Percentiles rank a stretch among this genome's conserved stretches.
Evolutionary conservation across 2,329 filamentous ascomycete species (phyloP).

Genomic region (Phialocephala subalpina): DNA sequence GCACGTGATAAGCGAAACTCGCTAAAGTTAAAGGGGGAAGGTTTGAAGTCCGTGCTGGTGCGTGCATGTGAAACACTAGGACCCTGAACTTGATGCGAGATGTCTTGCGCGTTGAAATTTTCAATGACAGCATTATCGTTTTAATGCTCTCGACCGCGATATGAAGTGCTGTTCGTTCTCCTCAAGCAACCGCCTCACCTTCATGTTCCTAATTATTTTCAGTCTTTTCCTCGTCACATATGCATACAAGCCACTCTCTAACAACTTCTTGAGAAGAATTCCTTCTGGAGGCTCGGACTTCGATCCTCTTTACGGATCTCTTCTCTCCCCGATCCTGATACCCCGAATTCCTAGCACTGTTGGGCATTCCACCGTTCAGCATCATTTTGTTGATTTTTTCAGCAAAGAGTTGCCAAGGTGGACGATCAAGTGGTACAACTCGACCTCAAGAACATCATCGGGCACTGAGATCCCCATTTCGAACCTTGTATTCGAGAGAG

Average conservation of each 20-base stretch:
- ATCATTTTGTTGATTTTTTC: constrained; percentile 87
- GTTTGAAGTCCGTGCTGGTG: no score
- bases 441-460: constrained; percentile 77
- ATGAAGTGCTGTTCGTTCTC: constrained; percentile 17
- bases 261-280: constrained; percentile 73
- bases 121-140: not conserved
- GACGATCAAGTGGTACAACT: constrained; percentile 84
- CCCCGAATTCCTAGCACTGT: constrained; percentile 86
- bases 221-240: constrained; percentile 7
- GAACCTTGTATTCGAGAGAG: constrained; percentile 83
- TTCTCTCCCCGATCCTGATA: constrained; percentile 84
- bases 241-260: constrained; percentile 60
- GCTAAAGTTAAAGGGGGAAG: no score
- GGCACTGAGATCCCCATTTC: constrained; percentile 79
- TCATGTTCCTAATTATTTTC: constrained; percentile 10
- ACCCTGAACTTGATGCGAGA: not conserved
- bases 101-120: not conserved
- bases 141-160: not conserved
- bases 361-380: constrained; percentile 73
- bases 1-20: no score
- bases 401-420: constrained; percentile 74
- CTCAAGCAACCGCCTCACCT: constrained; percentile 3
- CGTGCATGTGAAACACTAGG: not conserved
- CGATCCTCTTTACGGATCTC: constrained; percentile 73
- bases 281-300: constrained; percentile 76